These are phyloP conservation scores for Trametes meyenii DNA, from an alignment of 768 basidiomycete genomes.

Conservation along the genomic window DNA sequence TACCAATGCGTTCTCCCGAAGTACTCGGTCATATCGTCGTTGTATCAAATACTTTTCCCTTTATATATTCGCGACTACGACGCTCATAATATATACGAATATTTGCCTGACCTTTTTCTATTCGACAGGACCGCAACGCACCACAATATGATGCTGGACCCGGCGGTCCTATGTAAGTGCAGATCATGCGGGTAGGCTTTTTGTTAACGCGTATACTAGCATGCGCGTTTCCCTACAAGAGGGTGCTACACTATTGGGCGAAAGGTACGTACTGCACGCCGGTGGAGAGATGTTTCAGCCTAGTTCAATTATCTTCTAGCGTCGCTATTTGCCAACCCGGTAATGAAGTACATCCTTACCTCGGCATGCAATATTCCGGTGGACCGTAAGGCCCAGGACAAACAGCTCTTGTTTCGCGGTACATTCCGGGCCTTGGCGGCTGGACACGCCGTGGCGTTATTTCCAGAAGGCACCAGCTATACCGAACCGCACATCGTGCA, in stretches of 20 bases:
- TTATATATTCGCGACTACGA: neutral
- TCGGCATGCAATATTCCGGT: constrained; percentile 98
- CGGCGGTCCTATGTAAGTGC: constrained; percentile 73
- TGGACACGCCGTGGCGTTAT: constrained; percentile 88
- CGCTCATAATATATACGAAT: neutral
- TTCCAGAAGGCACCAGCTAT: constrained; percentile 93
- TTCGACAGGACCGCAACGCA: constrained; percentile 74
- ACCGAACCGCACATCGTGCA: constrained; percentile 93
- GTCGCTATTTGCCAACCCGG: constrained; percentile 79
- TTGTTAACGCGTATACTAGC: constrained; percentile 40
- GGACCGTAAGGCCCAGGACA: constrained; percentile 92
- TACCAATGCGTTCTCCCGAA: neutral
- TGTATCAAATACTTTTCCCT: neutral
- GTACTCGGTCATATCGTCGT: neutral
- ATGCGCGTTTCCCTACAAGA: constrained; percentile 76
- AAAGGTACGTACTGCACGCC: constrained; percentile 68
- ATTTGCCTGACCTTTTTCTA: neutral
- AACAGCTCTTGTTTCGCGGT: constrained; percentile 82
- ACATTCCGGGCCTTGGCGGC: constrained; percentile 83
- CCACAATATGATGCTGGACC: constrained; percentile 96
- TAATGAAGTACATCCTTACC: constrained; percentile 70
- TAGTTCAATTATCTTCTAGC: constrained; percentile 42
- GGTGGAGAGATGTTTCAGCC: constrained; percentile 14
- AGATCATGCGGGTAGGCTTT: neutral
- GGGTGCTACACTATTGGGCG: constrained; percentile 91